phyloP scores from a whole-genome alignment of 225 moss, liverwort and hornwort species.

The Anthoceros angustus region DNA sequence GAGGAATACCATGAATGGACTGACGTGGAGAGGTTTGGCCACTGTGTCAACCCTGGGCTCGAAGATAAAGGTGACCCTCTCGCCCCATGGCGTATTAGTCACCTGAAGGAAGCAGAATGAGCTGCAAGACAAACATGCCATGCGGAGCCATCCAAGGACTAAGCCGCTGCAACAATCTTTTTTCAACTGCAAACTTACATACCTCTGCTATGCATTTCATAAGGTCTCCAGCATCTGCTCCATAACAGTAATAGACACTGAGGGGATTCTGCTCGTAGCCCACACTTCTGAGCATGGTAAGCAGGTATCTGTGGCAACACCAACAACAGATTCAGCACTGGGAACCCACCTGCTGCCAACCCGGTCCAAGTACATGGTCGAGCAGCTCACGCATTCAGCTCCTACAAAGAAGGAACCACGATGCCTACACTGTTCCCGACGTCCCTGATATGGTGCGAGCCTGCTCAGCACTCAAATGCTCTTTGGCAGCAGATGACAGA shows the following conservation, averaged over 20 bases:
- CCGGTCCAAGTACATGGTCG: background rate
- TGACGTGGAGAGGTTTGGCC: constrained; percentile 72
- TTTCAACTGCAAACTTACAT: background rate
- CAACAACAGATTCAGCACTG: background rate
- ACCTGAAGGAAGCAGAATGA: constrained; percentile 25
- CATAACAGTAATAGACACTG: constrained; percentile 81
- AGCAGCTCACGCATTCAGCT: background rate
- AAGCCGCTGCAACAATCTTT: background rate
- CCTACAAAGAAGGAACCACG: background rate
- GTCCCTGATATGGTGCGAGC: constrained; percentile 51
- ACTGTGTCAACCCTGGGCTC: constrained; percentile 46
- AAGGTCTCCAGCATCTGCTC: constrained; percentile 26
- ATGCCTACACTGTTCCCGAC: constrained; percentile 47
- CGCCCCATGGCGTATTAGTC: constrained; percentile 90
- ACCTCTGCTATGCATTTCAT: constrained; percentile 74
- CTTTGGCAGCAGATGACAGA: constrained; percentile 19
- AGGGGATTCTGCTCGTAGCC: constrained; percentile 87
- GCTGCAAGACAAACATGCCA: background rate
- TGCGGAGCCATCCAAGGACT: background rate
- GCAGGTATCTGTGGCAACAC: constrained; percentile 23
- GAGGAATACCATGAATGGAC: constrained; percentile 65
- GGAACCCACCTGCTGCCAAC: background rate
- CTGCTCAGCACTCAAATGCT: constrained; percentile 51
- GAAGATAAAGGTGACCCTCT: constrained; percentile 64
- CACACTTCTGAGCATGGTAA: constrained; percentile 65